These are phyloP conservation scores for Maudiozyma barnettii DNA, from an alignment of 805 yeast genomes.

Conservation along the genomic window DNA sequence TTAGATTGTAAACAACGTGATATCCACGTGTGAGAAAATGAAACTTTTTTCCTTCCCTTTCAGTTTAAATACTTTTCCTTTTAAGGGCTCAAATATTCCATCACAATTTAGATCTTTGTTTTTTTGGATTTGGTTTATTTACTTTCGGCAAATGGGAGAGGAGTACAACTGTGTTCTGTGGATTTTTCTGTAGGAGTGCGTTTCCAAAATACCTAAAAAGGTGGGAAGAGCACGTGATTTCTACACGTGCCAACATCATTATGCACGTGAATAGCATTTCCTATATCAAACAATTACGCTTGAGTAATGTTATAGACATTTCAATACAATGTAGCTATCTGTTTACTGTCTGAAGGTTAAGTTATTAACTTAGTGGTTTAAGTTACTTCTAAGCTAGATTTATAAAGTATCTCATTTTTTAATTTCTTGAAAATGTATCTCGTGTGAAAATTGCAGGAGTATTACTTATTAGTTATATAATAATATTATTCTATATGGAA, in stretches of 20 bases:
- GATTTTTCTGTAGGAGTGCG: not conserved
- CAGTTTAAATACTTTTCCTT: not conserved
- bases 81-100: not conserved
- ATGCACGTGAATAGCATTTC: too few species aligned
- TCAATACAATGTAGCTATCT: too few species aligned
- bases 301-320: too few species aligned
- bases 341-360: too few species aligned
- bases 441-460: too few species aligned
- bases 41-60: not conserved
- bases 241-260: not conserved
- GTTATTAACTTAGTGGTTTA: too few species aligned
- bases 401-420: too few species aligned
- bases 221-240: not conserved
- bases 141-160: not conserved
- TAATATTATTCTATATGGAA: not conserved
- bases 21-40: constrained; percentile 22
- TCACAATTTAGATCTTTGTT: not conserved
- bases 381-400: too few species aligned
- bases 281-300: too few species aligned
- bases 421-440: too few species aligned
- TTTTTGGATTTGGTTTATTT: too few species aligned
- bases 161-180: not conserved
- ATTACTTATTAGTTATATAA: too few species aligned
- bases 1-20: constrained; percentile 18
- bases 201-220: not conserved